A percentile compares a stretch with the other conserved stretches of the same genome.
Evolutionary conservation across 108 stramenopile species (phyloP).

Genomic region (Chaetoceros muelleri): DNA sequence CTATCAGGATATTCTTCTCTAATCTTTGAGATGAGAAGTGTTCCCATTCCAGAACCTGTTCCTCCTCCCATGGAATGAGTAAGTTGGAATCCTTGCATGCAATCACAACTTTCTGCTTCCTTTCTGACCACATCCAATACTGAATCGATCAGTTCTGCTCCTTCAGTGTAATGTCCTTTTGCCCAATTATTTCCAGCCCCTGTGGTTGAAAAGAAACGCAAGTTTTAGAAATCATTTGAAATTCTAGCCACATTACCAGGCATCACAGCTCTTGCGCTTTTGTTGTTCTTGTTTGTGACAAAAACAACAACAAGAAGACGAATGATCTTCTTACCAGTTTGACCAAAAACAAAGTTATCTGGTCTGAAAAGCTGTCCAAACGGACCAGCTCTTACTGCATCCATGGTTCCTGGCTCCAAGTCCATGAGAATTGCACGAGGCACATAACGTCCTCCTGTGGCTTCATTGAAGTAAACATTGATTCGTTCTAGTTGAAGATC

Average conservation of each 20-base stretch:
- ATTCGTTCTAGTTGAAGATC: no score
- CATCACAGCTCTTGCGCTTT: no score
- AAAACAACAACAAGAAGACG: background rate
- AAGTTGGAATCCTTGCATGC: conserved; percentile 80
- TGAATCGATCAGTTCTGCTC: conserved; percentile 95
- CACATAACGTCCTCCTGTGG: conserved; percentile 94
- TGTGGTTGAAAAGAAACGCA: conserved; percentile 83
- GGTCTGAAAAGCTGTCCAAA: conserved; percentile 85
- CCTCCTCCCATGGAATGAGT: conserved; percentile 85
- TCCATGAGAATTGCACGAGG: conserved; percentile 93
- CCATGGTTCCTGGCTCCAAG: conserved; percentile 87
- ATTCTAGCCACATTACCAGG: no score
- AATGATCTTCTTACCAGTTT: conserved; percentile 32
- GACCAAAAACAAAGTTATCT: conserved; percentile 94
- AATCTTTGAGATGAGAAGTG: conserved; percentile 72
- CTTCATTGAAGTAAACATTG: conserved; percentile 98
- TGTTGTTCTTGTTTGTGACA: background rate
- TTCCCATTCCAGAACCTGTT: conserved; percentile 77
- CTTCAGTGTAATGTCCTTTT: conserved; percentile 99
- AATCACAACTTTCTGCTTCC: conserved; percentile 83
- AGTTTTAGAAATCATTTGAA: conserved; percentile 62
- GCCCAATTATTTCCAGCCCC: conserved; percentile 99
- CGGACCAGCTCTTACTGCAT: conserved; percentile 67
- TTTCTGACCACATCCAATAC: conserved; percentile 98
- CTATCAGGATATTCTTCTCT: conserved; percentile 84